These are phyloP conservation scores for Senna tora DNA, from an alignment of 306 rosid genomes.

Conservation along the genomic window DNA sequence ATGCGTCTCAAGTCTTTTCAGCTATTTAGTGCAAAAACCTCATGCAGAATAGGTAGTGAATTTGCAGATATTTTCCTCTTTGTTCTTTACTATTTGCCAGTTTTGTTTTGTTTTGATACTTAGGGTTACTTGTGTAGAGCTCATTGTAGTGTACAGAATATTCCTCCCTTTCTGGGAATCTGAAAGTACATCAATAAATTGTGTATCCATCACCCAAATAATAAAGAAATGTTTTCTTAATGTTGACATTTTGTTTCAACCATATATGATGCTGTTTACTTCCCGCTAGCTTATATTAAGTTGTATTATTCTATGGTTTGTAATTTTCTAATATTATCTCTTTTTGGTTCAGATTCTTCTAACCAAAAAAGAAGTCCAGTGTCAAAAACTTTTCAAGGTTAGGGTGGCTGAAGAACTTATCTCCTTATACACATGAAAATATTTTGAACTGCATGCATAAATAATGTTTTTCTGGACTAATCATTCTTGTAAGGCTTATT, in stretches of 20 bases:
- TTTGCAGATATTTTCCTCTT: constrained; percentile 42
- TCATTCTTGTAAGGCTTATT: neutral
- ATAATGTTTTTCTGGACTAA: neutral
- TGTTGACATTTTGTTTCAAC: constrained; percentile 28
- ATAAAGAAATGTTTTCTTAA: constrained; percentile 37
- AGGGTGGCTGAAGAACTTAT: neutral
- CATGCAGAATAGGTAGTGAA: constrained; percentile 41
- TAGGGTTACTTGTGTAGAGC: constrained; percentile 41
- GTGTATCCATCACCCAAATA: constrained; percentile 48
- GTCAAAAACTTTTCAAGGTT: neutral
- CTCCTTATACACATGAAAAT: neutral
- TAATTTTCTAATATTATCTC: constrained; percentile 9
- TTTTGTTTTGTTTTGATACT: constrained; percentile 44
- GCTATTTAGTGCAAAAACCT: constrained; percentile 17
- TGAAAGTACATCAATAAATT: constrained; percentile 48
- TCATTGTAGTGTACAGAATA: constrained; percentile 67
- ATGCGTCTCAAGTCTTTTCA: constrained; percentile 24
- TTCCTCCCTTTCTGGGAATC: constrained; percentile 35
- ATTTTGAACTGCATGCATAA: neutral
- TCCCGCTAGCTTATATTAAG: neutral
- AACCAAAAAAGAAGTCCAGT: neutral
- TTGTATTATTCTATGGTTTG: neutral
- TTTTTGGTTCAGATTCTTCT: neutral
- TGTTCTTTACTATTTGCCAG: constrained; percentile 14
- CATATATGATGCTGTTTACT: neutral